Base-by-base conservation (phyloP, 495 filamentous ascomycete species). In the Friedmanniomyces endolithicus region DNA sequence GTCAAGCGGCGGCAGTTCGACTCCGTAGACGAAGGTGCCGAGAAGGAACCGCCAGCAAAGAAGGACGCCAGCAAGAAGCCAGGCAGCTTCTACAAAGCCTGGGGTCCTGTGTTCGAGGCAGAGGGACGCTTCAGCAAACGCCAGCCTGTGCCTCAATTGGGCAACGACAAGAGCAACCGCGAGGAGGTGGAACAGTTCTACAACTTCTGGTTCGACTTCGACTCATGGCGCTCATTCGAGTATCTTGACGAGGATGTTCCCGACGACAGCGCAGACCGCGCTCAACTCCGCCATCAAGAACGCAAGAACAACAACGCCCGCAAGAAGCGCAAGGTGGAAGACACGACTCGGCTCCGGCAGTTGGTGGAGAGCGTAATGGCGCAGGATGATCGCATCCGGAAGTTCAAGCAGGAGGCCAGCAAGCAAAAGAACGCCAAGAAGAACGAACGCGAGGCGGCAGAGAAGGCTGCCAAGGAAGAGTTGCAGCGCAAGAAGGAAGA, bases 161-260 rank as follows among this genome's bases (percentile, higher is more conserved):
- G 92, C 51, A 79, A 90, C 68, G 89, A 94, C 41, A 85, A 92
- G 60, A 84, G 81, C 63, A 80, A 82, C 64, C 84, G 88, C 68
- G 85, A 94, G 65, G 84, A 90, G 1, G 90, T 98, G 24, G 87
- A 96, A 65, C 72, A 73, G 53, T 98, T 98, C 75, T 98, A 98
- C 78, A 94, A 97, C 77, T 98, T 96, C 78, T 98, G 87, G 85
- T 98, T 95, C 78, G 89, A 89, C 75, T 92, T 98, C 64, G 94
- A 98, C 78, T 90, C 85, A 70, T 98, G 92, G 92, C 78, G 92
- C 47, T 81, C 85, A 23, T 98, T 98, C 69, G 92, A 98, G 74
- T 98, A 98, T 70, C 86, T 90, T 37, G 94, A 98, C 65, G 92
- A 97, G 75, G 92, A 98, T 64, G 90, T 98, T 17, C 92, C 92